Conservation (phyloP, 257 asterid genomes). For the Capsicum rhomboideum region DNA sequence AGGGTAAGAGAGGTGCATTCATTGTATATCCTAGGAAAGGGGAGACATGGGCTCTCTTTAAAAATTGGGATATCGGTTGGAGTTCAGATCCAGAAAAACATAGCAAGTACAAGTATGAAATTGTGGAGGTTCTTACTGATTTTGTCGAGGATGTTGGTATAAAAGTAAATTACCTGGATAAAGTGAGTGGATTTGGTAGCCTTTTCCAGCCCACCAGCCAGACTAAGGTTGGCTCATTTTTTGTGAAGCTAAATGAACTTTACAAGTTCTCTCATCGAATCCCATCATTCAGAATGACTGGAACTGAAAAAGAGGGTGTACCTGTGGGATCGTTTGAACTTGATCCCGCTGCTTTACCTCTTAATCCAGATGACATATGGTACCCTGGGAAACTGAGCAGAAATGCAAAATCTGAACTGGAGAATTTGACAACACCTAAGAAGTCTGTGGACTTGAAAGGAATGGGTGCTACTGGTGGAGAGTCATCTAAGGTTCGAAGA, state of each 20-base stretch:
- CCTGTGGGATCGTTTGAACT: conserved; percentile 77
- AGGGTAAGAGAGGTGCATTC: conserved; percentile 35
- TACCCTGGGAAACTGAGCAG: conserved; percentile 25
- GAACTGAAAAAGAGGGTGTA: conserved; percentile 57
- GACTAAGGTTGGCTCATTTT: conserved; percentile 7
- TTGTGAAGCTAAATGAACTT: conserved; percentile 33
- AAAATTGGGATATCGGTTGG: conserved; percentile 66
- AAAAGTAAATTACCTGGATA: conserved; percentile 49
- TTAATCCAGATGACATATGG: conserved; percentile 34
- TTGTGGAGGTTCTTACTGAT: conserved; percentile 62
- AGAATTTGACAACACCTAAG: conserved; percentile 2
- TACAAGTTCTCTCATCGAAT: conserved; percentile 59
- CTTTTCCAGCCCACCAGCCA: conserved; percentile 38
- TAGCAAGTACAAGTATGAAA: conserved; percentile 34
- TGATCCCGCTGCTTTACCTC: conserved; percentile 71
- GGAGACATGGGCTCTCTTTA: conserved; percentile 78
- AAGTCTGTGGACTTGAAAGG: conserved; percentile 15
- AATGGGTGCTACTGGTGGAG: conserved; percentile 4
- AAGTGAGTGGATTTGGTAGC: conserved; percentile 52
- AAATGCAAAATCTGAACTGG: conserved; percentile 1
- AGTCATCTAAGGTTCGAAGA: conserved; percentile 5
- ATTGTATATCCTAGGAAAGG: conserved; percentile 52
- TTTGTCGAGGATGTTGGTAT: conserved; percentile 37
- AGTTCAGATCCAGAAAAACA: conserved; percentile 25
- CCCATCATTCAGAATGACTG: conserved; percentile 43